Percentiles rank a stretch among this genome's conserved stretches.
These are phyloP conservation scores for Hanseniaspora guilliermondii DNA, from an alignment of 805 yeast species.

Conservation along the genomic window DNA sequence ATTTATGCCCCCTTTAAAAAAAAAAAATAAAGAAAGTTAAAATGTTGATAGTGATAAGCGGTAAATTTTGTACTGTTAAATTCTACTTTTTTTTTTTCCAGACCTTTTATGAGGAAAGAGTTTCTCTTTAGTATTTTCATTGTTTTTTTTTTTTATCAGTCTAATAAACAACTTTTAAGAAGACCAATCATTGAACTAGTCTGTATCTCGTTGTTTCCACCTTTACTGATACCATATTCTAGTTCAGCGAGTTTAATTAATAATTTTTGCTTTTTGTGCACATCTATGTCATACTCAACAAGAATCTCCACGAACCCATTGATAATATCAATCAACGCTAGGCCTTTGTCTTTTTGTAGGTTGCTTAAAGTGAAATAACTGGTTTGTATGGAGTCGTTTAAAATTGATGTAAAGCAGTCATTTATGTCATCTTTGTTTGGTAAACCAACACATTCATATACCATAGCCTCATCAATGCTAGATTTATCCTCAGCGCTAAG, in stretches of 20 bases:
- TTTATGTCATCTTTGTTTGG: constrained; percentile 83
- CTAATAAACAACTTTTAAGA: constrained; percentile 25
- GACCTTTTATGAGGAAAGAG: too few species aligned
- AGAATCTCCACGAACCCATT: constrained; percentile 63
- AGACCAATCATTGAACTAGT: constrained; percentile 83
- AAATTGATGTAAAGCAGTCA: constrained; percentile 57
- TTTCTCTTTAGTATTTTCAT: background rate
- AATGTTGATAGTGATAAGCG: background rate
- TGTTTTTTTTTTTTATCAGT: too few species aligned
- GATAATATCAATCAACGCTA: constrained; percentile 78
- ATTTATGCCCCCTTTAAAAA: background rate
- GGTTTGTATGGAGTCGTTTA: constrained; percentile 81
- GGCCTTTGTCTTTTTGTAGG: constrained; percentile 60
- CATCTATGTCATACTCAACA: constrained; percentile 48
- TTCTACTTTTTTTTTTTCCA: too few species aligned
- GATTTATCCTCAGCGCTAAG: constrained; percentile 25
- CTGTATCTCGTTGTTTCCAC: constrained; percentile 85
- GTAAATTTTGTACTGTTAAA: too few species aligned
- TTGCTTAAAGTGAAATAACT: constrained; percentile 54
- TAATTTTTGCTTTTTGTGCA: constrained; percentile 45
- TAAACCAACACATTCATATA: constrained; percentile 90
- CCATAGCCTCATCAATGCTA: constrained; percentile 52
- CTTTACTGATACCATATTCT: constrained; percentile 82
- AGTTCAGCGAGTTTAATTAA: constrained; percentile 68
- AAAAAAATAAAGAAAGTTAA: background rate